phyloP scores from a whole-genome alignment of 352 stramenopile genomes.

The Peronospora destructor region DNA sequence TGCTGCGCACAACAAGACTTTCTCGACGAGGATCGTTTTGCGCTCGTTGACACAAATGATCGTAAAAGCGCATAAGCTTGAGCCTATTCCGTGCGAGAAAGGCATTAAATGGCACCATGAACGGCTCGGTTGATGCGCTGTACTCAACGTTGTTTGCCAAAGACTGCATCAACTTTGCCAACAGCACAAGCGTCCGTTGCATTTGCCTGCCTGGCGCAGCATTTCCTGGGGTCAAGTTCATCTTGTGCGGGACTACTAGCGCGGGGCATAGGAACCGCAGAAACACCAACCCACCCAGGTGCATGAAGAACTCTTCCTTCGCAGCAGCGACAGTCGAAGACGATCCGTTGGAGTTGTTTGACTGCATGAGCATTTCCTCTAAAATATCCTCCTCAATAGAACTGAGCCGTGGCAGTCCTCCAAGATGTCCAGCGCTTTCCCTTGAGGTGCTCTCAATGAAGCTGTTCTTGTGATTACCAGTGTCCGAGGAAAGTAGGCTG shows the following conservation, averaged over 20 bases:
- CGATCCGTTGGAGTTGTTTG: slow-evolving; percentile 19
- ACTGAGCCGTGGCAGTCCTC: slow-evolving; percentile 41
- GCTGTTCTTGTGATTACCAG: slow-evolving; percentile 24
- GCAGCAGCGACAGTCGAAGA: slow-evolving; percentile 22
- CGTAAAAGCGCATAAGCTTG: slow-evolving; percentile 64
- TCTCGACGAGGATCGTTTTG: slow-evolving; percentile 57
- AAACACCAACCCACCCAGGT: slow-evolving; percentile 72
- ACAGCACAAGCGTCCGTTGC: slow-evolving; percentile 62
- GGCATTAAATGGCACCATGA: slow-evolving; percentile 72
- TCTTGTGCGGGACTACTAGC: slow-evolving; percentile 66
- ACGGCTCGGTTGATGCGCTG: slow-evolving; percentile 47
- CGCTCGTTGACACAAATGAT: slow-evolving; percentile 64
- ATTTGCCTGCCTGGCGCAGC: slow-evolving; percentile 37
- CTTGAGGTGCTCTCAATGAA: slow-evolving; percentile 33
- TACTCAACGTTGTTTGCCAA: slow-evolving; percentile 78
- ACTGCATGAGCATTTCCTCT: slow-evolving; percentile 27
- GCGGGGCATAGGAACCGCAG: slow-evolving; percentile 71
- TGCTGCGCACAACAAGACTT: slow-evolving; percentile 52
- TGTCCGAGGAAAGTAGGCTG: slow-evolving; percentile 18
- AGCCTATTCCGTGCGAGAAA: slow-evolving; percentile 58
- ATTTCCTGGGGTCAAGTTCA: slow-evolving; percentile 48
- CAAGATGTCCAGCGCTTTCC: slow-evolving; percentile 26
- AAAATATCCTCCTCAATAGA: slow-evolving; percentile 46
- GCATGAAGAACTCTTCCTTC: slow-evolving; percentile 69
- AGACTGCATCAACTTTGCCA: slow-evolving; percentile 78